Conservation (phyloP, 1,139 yeast species). For the Candida sanyaensis region DNA sequence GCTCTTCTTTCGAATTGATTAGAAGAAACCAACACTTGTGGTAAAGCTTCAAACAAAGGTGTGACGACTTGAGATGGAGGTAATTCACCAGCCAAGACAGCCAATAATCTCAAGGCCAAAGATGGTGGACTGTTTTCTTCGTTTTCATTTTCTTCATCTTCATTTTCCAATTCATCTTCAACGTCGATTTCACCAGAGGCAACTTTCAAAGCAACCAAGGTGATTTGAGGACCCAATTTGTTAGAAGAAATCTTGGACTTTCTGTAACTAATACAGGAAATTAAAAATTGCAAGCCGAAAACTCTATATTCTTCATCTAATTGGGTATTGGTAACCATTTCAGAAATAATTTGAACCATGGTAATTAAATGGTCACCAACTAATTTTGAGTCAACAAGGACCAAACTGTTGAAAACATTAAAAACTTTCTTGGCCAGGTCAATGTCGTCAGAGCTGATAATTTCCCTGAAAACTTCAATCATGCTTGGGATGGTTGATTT, state of each 20-base stretch:
- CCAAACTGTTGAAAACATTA: slow-evolving; percentile 81
- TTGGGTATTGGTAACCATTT: slow-evolving; percentile 66
- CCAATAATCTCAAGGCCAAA: slow-evolving; percentile 79
- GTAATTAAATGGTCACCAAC: slow-evolving; percentile 75
- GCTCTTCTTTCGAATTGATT: slow-evolving; percentile 86
- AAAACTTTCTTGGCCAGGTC: slow-evolving; percentile 76
- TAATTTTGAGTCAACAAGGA: slow-evolving; percentile 73
- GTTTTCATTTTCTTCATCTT: slow-evolving; percentile 88
- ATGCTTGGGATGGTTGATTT: slow-evolving; percentile 73
- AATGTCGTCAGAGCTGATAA: slow-evolving; percentile 68
- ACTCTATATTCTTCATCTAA: slow-evolving; percentile 82
- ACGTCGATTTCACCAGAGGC: slow-evolving; percentile 81
- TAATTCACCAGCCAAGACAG: slow-evolving; percentile 75
- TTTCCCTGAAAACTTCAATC: slow-evolving; percentile 79
- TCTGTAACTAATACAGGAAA: slow-evolving; percentile 72
- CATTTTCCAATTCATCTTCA: slow-evolving; percentile 69
- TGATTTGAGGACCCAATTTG: slow-evolving; percentile 81
- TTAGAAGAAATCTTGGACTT: slow-evolving; percentile 63
- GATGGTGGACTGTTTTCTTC: slow-evolving; percentile 84
- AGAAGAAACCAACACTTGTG: slow-evolving; percentile 59
- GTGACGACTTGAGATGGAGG: slow-evolving; percentile 91
- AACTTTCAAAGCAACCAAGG: slow-evolving; percentile 72
- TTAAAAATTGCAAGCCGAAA: slow-evolving; percentile 83
- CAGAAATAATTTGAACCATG: slow-evolving; percentile 72
- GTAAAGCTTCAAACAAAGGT: slow-evolving; percentile 73